Evolutionary conservation across 371 early-diverging fungal species (phyloP), one percentile per base, ranked within the genome.

Genomic region (Capillidium heterosporum): DNA sequence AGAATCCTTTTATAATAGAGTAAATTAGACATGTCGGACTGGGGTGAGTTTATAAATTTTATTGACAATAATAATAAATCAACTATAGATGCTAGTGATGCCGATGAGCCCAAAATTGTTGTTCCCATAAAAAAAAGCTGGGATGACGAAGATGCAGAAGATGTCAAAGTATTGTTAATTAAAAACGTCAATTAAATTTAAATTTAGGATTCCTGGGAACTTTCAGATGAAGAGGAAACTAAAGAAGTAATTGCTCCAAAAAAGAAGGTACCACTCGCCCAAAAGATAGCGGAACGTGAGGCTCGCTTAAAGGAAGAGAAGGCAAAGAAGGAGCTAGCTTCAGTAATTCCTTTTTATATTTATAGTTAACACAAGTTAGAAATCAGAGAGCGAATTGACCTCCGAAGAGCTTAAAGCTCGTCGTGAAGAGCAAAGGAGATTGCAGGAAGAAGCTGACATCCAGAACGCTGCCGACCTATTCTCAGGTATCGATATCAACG

Each of bases 141-240:
- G 88, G 86, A 81, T 47, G 89, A 87, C 62, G 91, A 91, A 58
- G 89, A 88, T 60, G 81, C 66, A 3, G 82, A 82, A 27, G 87
- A 85, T 17, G 77, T 75, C 65, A 76, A 75, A 63, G 77, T 74
- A 61, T 13, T 21, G 19, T 57, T 61, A 26, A 1, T 56, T 35
- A 1, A 35, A 7, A 35, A 7, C 13, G 4, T 4, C 35, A 50
- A 61, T 28, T 35, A 53, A 53, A 27, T 26, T 31, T 39, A 28
- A 41, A 32, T 23, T 19, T 29, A 82, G 70, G 85, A 80, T 47
- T 69, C 75, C 32, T 88, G 84, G 85, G 87, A 89, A 51, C 75
- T 77, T 32, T 72, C 75, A n/a, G 80, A 79, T 32, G 81, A 79
- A 26, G 80, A 85, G 55, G 74, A 77, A 47, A 59, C 66, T 41